Conservation (phyloP, 2,329 filamentous ascomycete species). For the Nemania bipapillata region DNA sequence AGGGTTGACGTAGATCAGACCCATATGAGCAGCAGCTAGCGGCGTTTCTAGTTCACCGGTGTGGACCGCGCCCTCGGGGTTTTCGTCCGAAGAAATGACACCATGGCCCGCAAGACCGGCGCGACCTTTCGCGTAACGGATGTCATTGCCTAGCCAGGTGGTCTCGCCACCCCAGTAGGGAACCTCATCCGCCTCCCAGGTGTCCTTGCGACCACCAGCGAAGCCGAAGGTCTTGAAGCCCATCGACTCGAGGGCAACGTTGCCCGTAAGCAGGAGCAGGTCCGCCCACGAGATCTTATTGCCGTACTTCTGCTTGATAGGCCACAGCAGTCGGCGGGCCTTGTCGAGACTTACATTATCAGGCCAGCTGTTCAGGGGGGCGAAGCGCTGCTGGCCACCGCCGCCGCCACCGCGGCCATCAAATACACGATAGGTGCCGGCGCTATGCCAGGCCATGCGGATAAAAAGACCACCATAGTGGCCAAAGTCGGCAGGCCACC, state of each 20-base stretch:
- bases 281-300: constrained; percentile 86
- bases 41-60: constrained; percentile 74
- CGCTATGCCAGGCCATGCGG: constrained; percentile 83
- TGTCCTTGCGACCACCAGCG: constrained; percentile 75
- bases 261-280: constrained; percentile 75
- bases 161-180: constrained; percentile 81
- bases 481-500: constrained; percentile 84
- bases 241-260: constrained; percentile 81
- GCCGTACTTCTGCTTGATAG: constrained; percentile 86
- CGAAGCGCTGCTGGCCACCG: constrained; percentile 80
- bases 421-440: constrained; percentile 79
- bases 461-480: constrained; percentile 85
- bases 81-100: constrained; percentile 51
- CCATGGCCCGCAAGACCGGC: constrained; percentile 56
- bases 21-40: constrained; percentile 76
- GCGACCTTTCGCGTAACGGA: constrained; percentile 69
- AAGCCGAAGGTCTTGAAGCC: constrained; percentile 79
- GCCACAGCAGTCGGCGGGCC: constrained; percentile 81
- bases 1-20: constrained; percentile 84
- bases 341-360: constrained; percentile 84
- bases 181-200: constrained; percentile 79
- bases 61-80: constrained; percentile 61
- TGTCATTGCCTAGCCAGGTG: constrained; percentile 79
- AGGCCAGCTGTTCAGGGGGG: constrained; percentile 83
- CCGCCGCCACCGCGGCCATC: constrained; percentile 81